phyloP scores from a whole-genome alignment of 306 rosid species.

The Vigna unguiculata region DNA sequence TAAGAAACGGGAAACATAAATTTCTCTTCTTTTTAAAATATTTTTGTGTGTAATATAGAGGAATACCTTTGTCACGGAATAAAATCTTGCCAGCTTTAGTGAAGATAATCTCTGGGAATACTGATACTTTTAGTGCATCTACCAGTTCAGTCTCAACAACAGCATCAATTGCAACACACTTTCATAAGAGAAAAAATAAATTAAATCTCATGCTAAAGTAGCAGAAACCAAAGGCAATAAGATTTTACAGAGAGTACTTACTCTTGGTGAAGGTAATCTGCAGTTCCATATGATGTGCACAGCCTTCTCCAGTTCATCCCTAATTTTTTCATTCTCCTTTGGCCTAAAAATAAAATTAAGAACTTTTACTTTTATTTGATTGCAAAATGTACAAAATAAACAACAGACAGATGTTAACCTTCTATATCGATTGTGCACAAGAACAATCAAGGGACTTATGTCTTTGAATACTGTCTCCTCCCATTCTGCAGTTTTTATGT shows the following conservation, averaged over 20 bases:
- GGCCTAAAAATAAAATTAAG: conserved; percentile 59
- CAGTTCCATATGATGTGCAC: conserved; percentile 94
- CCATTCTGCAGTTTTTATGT: conserved; percentile 69
- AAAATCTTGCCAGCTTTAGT: conserved; percentile 90
- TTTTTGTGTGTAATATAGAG: neutral
- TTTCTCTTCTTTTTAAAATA: neutral
- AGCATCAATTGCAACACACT: conserved; percentile 94
- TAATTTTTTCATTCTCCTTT: conserved; percentile 76
- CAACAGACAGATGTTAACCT: conserved; percentile 51
- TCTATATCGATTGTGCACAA: conserved; percentile 87
- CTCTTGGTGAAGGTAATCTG: conserved; percentile 93
- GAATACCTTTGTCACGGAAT: conserved; percentile 80
- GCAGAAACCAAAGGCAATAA: conserved; percentile 26
- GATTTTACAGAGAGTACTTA: conserved; percentile 58
- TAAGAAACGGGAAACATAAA: neutral
- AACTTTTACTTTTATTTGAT: neutral
- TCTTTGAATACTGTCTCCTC: conserved; percentile 91
- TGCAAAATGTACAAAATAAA: conserved; percentile 16
- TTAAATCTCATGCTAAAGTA: neutral
- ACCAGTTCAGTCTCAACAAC: conserved; percentile 79
- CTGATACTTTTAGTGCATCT: conserved; percentile 71
- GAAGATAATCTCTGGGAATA: conserved; percentile 83
- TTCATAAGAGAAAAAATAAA: conserved; percentile 38
- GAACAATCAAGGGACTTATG: conserved; percentile 81
- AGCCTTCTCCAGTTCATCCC: conserved; percentile 77